phyloP scores from a whole-genome alignment of 495 filamentous ascomycete genomes.

The Penicillium coffeae region DNA sequence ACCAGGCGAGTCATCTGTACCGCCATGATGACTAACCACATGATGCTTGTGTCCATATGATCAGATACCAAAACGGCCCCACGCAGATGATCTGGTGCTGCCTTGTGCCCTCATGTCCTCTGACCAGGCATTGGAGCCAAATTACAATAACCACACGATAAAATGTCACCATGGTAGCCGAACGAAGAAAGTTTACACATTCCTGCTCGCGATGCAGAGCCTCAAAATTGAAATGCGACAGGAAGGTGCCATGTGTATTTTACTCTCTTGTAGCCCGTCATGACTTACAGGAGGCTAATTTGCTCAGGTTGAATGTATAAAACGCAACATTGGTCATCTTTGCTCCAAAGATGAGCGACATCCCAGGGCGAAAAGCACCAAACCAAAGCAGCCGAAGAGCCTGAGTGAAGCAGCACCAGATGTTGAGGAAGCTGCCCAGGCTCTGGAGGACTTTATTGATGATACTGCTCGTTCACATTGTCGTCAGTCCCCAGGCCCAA shows the following conservation, averaged over 20 bases:
- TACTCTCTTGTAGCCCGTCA: neutral
- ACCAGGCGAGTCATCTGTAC: too few relatives aligned
- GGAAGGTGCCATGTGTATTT: constrained; percentile 25
- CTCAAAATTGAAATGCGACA: constrained; percentile 28
- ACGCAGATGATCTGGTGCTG: too few relatives aligned
- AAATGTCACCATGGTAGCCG: neutral
- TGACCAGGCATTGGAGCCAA: too few relatives aligned
- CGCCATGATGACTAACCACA: neutral
- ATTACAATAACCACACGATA: too few relatives aligned
- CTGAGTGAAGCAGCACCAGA: constrained; percentile 1
- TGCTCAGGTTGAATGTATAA: constrained; percentile 21
- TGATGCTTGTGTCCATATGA: neutral
- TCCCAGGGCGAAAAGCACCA: constrained; percentile 20
- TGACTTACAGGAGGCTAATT: neutral
- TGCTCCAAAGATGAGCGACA: constrained; percentile 23
- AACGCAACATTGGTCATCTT: constrained; percentile 20
- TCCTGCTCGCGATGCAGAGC: constrained; percentile 26
- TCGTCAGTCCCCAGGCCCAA: neutral
- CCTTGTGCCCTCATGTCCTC: too few relatives aligned
- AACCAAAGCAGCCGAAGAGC: neutral
- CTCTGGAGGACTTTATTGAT: constrained; percentile 11
- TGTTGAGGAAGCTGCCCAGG: constrained; percentile 5
- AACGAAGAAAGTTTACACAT: constrained; percentile 12
- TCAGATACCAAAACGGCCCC: neutral
- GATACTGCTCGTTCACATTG: neutral